Base-by-base conservation (phyloP, 192 early-diverging fungal genomes). In the Linnemannia zychae region DNA sequence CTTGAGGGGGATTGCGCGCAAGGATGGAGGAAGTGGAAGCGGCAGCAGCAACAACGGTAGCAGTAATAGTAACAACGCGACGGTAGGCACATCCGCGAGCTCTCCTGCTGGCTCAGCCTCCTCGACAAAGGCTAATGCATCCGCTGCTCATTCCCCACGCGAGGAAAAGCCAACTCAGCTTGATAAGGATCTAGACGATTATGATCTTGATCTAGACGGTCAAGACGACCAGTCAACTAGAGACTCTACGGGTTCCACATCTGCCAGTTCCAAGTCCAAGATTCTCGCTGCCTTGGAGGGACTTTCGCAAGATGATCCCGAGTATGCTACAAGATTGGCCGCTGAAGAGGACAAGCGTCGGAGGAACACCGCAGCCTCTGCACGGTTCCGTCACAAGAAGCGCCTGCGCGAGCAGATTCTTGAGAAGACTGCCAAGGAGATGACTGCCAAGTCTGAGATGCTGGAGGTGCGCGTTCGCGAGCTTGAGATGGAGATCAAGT, bases 311-410 rank as follows among this genome's bases (percentile, higher is more conserved):
- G 75, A 82, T 7, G 81, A 88, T 37, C 63, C 77, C 6, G 87
- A 88, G 7, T 76, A 77, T 46, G 44, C 69, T 7, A 37, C 65
- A 4, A 79, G 84, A 70, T 46, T 79, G 20, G 84, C 89, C 0
- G 92, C 91, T 3, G 92, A 95, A 50, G 95, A 94, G 40, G 97
- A 99, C 86, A 98, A 98, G 89, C 93, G 98, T 53, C 90, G 94
- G 28, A 91, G 98, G 60, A 99, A 99, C 92, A 99, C 97, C 4
- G 97, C 94, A 6, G 98, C 98, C 2, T 97, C 96, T 9, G 98
- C 97, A 18, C 90, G 98, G 24, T 99, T 99, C 91, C 93, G 98
- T 22, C 91, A 94, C 57, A 97, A 98, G 89, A 99, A 99, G 87
- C 98, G 99, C 87, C 86, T 95, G 78, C 92, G 96, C 53, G 98